Percentiles rank a stretch among this genome's conserved stretches.
phyloP scores from a whole-genome alignment of 768 basidiomycete genomes.

The Gymnopilus dilepis region DNA sequence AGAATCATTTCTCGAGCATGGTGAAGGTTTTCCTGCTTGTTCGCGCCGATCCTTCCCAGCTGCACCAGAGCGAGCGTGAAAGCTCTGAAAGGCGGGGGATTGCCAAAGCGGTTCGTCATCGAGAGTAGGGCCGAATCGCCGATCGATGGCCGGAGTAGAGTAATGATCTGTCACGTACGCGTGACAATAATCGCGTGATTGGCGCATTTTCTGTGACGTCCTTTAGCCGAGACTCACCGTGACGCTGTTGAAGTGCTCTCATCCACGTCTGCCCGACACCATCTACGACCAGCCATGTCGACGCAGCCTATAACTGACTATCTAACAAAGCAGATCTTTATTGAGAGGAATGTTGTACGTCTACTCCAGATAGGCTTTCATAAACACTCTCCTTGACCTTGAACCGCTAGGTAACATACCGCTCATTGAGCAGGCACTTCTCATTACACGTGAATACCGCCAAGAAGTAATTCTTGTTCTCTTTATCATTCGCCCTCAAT shows the following conservation, averaged over 20 bases:
- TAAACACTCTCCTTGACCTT: constrained; percentile 3
- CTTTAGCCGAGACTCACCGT: neutral
- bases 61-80: constrained; percentile 93
- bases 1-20: constrained; percentile 83
- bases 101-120: neutral
- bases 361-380: neutral
- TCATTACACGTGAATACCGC: constrained; percentile 77
- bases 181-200: constrained; percentile 19
- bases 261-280: neutral
- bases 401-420: constrained; percentile 72
- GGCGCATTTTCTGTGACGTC: constrained; percentile 4
- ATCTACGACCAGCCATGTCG: constrained; percentile 37
- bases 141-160: neutral
- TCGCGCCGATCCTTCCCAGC: constrained; percentile 71
- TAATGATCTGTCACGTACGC: constrained; percentile 32
- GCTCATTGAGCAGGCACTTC: constrained; percentile 74
- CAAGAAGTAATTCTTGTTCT: constrained; percentile 59
- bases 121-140: neutral
- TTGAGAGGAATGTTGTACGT: constrained; percentile 59
- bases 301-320: constrained; percentile 49
- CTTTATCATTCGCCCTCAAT: neutral
- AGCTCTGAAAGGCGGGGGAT: constrained; percentile 33
- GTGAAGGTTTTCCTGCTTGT: constrained; percentile 79
- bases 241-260: neutral
- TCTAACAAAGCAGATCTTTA: constrained; percentile 55